Evolutionary conservation across 352 stramenopile species (phyloP).

Genomic region (Blastocystis hominis): DNA sequence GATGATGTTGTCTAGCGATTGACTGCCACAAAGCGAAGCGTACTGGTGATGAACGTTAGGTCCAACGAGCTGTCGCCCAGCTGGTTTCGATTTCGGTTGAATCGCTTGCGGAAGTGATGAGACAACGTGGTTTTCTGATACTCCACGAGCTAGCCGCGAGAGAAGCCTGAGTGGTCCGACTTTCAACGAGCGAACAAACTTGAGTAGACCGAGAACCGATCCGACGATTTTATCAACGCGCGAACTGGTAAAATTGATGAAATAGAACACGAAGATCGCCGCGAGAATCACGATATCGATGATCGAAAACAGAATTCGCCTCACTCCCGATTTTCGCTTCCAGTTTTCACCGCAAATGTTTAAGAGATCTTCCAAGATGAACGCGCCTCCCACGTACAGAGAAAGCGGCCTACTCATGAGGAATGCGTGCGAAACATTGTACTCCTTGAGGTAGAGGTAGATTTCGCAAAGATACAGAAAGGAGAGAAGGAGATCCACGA

Average conservation of each 20-base stretch:
- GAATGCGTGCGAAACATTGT: neutral
- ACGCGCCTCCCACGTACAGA: neutral
- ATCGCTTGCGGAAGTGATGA: neutral
- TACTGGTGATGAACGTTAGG: slow-evolving; percentile 19
- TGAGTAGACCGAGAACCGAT: neutral
- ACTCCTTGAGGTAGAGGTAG: neutral
- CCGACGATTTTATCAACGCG: neutral
- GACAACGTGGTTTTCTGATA: slow-evolving; percentile 28
- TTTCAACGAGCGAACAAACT: neutral
- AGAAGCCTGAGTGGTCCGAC: neutral
- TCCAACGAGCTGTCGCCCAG: neutral
- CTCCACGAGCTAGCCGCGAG: neutral
- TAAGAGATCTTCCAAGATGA: neutral
- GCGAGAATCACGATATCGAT: neutral
- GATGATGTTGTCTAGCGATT: slow-evolving; percentile 12
- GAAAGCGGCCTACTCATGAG: neutral
- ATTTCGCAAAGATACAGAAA: neutral
- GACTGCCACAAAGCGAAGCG: neutral
- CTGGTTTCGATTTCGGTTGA: slow-evolving; percentile 54
- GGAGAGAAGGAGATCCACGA: neutral
- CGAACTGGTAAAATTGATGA: neutral
- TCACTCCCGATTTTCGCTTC: neutral
- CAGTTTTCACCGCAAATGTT: neutral
- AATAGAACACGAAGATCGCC: neutral
- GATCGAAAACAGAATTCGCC: neutral